phyloP scores from a whole-genome alignment of 768 basidiomycete species.

The Pulveroboletus sp. region DNA sequence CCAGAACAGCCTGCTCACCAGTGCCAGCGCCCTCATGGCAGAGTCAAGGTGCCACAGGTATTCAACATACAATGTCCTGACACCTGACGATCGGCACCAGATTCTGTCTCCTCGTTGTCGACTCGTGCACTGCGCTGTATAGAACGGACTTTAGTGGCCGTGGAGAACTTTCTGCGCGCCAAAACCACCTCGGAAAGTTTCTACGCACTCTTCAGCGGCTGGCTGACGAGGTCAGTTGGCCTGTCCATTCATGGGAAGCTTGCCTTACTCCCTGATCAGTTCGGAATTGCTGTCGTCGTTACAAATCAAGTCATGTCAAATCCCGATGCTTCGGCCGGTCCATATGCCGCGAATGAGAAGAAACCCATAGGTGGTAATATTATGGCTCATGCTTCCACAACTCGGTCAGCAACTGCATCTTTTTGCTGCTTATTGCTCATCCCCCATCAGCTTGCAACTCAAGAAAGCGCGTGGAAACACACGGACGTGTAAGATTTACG shows the following conservation, averaged over 20 bases:
- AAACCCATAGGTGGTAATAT: conserved; percentile 99
- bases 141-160: conserved; percentile 94
- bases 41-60: conserved; percentile 75
- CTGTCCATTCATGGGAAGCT: conserved; percentile 1
- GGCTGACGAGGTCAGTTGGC: conserved; percentile 81
- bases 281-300: conserved; percentile 95
- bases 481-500: conserved; percentile 94
- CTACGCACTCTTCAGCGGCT: conserved; percentile 86
- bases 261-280: conserved; percentile 46
- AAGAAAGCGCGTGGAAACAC: conserved; percentile 91
- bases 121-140: conserved; percentile 94
- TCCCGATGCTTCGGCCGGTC: conserved; percentile 88
- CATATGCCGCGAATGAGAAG: conserved; percentile 87
- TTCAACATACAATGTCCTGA: conserved; percentile 11
- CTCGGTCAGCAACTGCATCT: conserved; percentile 52
- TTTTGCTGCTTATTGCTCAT: conserved; percentile 5
- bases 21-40: conserved; percentile 97
- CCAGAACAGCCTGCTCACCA: conserved; percentile 83
- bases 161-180: conserved; percentile 91
- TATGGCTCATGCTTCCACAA: conserved; percentile 98
- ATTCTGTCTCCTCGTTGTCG: conserved; percentile 94
- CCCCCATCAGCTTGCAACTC: conserved; percentile 64
- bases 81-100: conserved; percentile 39
- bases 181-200: conserved; percentile 95
- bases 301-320: conserved; percentile 99